Conservation (phyloP, 1,139 yeast genomes). For the Yamadazyma buinensis region DNA sequence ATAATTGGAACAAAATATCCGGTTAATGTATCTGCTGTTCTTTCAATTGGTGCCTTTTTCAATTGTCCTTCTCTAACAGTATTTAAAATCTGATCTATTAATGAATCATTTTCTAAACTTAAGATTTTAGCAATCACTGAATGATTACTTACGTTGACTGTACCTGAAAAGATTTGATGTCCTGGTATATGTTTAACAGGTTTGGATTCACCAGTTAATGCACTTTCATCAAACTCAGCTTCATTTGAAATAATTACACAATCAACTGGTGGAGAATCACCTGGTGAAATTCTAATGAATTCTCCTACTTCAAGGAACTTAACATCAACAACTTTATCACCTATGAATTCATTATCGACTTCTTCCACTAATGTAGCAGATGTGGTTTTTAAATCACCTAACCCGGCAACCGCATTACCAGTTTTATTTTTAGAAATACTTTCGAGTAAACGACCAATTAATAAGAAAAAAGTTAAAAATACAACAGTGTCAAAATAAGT, state of each 20-base stretch:
- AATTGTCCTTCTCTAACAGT: constrained; percentile 74
- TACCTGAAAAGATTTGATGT: constrained; percentile 70
- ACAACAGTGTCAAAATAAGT: constrained; percentile 79
- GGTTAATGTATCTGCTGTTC: constrained; percentile 66
- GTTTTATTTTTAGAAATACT: constrained; percentile 63
- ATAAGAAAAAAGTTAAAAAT: constrained; percentile 64
- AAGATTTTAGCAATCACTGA: constrained; percentile 56
- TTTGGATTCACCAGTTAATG: constrained; percentile 70
- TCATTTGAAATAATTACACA: constrained; percentile 57
- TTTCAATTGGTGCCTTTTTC: constrained; percentile 71
- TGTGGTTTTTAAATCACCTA: constrained; percentile 49
- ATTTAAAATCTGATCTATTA: constrained; percentile 65
- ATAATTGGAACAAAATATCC: constrained; percentile 73
- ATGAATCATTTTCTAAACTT: constrained; percentile 60
- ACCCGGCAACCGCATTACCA: constrained; percentile 57
- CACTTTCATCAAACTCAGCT: constrained; percentile 69
- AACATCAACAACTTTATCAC: constrained; percentile 40
- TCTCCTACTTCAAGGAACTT: constrained; percentile 64
- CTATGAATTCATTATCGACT: constrained; percentile 18
- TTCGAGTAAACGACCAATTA: constrained; percentile 68
- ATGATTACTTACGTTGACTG: constrained; percentile 57
- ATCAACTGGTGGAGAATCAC: constrained; percentile 73
- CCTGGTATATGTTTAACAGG: constrained; percentile 47
- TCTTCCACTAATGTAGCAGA: constrained; percentile 43
- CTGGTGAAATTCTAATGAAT: constrained; percentile 53